Evolutionary conservation across 2,329 filamentous ascomycete genomes (phyloP).

Genomic region (Neonectria faginata): DNA sequence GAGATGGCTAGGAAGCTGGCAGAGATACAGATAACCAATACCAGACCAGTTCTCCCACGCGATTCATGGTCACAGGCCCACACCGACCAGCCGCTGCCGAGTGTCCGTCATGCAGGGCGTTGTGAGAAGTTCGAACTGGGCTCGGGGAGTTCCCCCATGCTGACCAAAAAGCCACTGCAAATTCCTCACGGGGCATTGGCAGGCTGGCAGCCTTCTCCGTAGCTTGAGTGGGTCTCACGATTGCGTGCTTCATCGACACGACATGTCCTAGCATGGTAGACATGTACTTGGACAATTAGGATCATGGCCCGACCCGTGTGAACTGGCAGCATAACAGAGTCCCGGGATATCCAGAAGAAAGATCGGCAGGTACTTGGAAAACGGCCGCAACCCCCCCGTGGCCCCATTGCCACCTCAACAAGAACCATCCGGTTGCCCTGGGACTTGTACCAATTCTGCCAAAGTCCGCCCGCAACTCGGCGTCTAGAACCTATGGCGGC

Average conservation of each 20-base stretch:
- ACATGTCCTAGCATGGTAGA: slow-evolving; percentile 22
- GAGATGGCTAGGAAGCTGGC: slow-evolving; percentile 79
- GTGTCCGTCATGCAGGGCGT: slow-evolving; percentile 29
- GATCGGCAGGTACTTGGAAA: slow-evolving; percentile 32
- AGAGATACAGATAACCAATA: slow-evolving; percentile 49
- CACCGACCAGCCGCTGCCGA: slow-evolving; percentile 20
- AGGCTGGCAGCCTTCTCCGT: slow-evolving; percentile 38
- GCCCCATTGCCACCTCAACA: slow-evolving; percentile 27
- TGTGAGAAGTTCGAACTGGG: slow-evolving; percentile 12
- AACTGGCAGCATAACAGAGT: slow-evolving; percentile 14
- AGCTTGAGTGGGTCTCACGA: slow-evolving; percentile 34
- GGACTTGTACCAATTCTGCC: slow-evolving; percentile 25
- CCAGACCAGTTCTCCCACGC: slow-evolving; percentile 34
- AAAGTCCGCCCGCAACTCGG: slow-evolving; percentile 27
- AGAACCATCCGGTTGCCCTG: slow-evolving; percentile 25
- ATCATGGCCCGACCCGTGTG: slow-evolving; percentile 11
- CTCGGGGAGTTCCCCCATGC: slow-evolving; percentile 30
- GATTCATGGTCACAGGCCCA: slow-evolving; percentile 13
- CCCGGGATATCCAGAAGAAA: slow-evolving; percentile 22
- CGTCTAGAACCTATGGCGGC: slow-evolving; percentile 36
- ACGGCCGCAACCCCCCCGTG: slow-evolving; percentile 17
- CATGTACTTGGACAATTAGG: slow-evolving; percentile 2
- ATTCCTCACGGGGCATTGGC: slow-evolving; percentile 29
- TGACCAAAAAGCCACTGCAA: slow-evolving; percentile 27
- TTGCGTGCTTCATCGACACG: slow-evolving; percentile 35